Percentiles rank a stretch among this genome's conserved stretches.
phyloP scores from a whole-genome alignment of 345 rosid genomes.

The Acer negundo region DNA sequence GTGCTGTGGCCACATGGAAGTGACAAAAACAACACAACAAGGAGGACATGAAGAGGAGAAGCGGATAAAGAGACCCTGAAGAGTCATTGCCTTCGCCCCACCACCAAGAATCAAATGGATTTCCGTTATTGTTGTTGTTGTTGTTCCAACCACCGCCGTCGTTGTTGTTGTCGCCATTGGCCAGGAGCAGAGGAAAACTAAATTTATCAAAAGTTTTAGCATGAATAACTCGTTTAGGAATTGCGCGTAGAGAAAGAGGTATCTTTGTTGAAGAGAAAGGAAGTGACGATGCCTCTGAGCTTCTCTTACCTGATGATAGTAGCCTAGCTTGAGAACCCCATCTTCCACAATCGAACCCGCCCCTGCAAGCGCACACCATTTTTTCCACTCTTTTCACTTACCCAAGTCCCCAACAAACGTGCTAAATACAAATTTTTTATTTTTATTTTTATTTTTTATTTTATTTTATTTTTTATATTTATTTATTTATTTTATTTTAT shows the following conservation, averaged over 20 bases:
- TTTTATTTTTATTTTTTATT: too few species aligned
- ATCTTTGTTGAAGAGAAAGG: neutral
- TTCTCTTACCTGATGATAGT: constrained; percentile 7
- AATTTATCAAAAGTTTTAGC: constrained; percentile 2
- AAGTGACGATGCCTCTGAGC: neutral
- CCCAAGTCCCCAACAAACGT: too few species aligned
- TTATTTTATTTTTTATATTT: too few species aligned
- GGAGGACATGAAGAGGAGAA: constrained; percentile 28
- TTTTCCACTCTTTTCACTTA: neutral
- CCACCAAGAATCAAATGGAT: constrained; percentile 38
- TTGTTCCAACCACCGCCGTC: constrained; percentile 30
- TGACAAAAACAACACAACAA: constrained; percentile 40
- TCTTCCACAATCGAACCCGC: constrained; percentile 23
- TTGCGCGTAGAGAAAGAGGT: neutral
- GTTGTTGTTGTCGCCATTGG: constrained; percentile 21
- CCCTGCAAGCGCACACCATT: constrained; percentile 30
- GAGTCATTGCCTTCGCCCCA: constrained; percentile 22
- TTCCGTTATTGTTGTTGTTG: constrained; percentile 24
- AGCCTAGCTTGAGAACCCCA: constrained; percentile 9
- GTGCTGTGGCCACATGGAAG: constrained; percentile 47
- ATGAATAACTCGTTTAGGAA: neutral
- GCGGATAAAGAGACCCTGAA: neutral
- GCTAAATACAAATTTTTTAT: too few species aligned
- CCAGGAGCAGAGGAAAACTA: constrained; percentile 21
- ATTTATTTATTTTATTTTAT: too few species aligned